Base-by-base conservation (phyloP, 306 rosid species). In the Comarum palustre region DNA sequence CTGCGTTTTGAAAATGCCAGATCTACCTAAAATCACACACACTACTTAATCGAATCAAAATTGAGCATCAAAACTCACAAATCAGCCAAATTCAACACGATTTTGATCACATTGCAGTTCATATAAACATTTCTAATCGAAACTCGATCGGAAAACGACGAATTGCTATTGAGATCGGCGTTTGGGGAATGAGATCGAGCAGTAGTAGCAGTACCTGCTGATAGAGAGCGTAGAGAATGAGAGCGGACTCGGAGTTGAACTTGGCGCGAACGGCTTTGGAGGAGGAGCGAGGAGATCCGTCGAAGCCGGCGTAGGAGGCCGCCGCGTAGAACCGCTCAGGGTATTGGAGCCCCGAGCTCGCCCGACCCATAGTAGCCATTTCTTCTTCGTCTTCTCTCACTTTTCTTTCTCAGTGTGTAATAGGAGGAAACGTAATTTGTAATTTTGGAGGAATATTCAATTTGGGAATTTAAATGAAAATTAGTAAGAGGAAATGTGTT, bases 281-380 rank as follows among this genome's bases (percentile, higher is more conserved):
- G 24, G 97, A 85, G 62, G 98, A 90, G 60, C 76, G 86, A 38
- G 98, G 84, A 66, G 87, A 84, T 84, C 93, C 95, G 70, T 93
- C 97, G 41, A 93, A 90, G 3, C 97, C 98, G 4, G 84, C 98
- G 73, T 86, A 93, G 4, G 97, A 82, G 34, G 97, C 91, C 64
- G 97, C 98, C 43, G 96, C 93, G 89, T 83, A 87, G 86, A 93
- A 93, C 52, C 97, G 87, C 69, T 93, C 96, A 42, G 98, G 98
- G 81, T 93, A 93, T 70, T 93, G 98, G 50, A 90, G 80, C 31
- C 93, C 92, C 69, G 97, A 93, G 83, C 86, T 84, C 58, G 82
- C 86, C 71, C 96, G 86, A 81, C 83, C 91, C 95, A 92, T 92
- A 59, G 72, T 92, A 59, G 75, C 71, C 88, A 71, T 78, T 69